phyloP scores from a whole-genome alignment of 352 stramenopile species.

The Plasmopara viticola region DNA sequence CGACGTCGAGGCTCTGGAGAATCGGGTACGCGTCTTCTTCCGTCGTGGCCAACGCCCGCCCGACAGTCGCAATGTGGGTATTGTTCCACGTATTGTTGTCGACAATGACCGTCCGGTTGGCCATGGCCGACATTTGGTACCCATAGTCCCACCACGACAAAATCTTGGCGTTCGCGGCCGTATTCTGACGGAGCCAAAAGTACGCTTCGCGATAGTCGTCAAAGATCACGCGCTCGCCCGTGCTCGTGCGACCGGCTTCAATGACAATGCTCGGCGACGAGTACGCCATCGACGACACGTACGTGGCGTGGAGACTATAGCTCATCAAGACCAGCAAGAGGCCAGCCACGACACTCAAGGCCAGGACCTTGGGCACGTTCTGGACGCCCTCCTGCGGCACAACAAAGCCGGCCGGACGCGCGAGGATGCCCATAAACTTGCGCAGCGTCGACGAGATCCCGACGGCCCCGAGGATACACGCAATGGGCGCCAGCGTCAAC shows the following conservation, averaged over 20 bases:
- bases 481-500: conserved; percentile 88
- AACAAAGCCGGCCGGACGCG: conserved; percentile 47
- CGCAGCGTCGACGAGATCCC: conserved; percentile 74
- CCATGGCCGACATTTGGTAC: conserved; percentile 91
- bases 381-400: conserved; percentile 49
- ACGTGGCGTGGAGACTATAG: conserved; percentile 85
- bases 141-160: conserved; percentile 91
- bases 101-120: conserved; percentile 84
- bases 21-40: conserved; percentile 89
- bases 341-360: conserved; percentile 48
- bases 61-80: conserved; percentile 94
- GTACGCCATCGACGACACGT: conserved; percentile 88
- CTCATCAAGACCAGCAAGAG: conserved; percentile 74
- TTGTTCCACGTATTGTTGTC: conserved; percentile 98
- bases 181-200: conserved; percentile 89
- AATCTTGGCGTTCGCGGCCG: conserved; percentile 79
- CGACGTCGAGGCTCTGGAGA: conserved; percentile 86
- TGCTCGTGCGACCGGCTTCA: conserved; percentile 60
- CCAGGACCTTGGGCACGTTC: conserved; percentile 52
- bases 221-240: conserved; percentile 83
- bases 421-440: conserved; percentile 73
- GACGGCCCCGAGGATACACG: conserved; percentile 87
- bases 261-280: conserved; percentile 91
- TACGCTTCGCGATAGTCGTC: conserved; percentile 98
- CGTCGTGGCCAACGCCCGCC: conserved; percentile 70